These are phyloP conservation scores for Yamadazyma trypodendri DNA, from an alignment of 1,139 yeast genomes.

Conservation along the genomic window DNA sequence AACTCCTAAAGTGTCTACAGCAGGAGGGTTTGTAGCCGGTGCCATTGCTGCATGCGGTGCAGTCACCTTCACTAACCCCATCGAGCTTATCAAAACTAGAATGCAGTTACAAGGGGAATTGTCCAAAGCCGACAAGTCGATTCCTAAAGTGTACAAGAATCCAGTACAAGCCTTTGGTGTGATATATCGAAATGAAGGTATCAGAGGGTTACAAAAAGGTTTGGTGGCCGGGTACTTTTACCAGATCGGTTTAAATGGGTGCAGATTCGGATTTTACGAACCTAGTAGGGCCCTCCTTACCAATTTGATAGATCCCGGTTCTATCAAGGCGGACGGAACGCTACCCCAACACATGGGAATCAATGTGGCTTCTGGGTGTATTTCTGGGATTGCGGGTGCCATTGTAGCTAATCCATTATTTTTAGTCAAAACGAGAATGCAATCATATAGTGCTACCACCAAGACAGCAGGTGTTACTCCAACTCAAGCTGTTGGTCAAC, in stretches of 20 bases:
- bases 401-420: slow-evolving; percentile 87
- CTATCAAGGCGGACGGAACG: slow-evolving; percentile 32
- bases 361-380: slow-evolving; percentile 79
- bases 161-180: slow-evolving; percentile 80
- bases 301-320: slow-evolving; percentile 50
- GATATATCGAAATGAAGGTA: slow-evolving; percentile 80
- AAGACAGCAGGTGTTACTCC: slow-evolving; percentile 20
- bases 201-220: slow-evolving; percentile 87
- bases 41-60: slow-evolving; percentile 98
- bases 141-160: slow-evolving; percentile 65
- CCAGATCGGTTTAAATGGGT: slow-evolving; percentile 89
- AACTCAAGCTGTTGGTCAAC: slow-evolving; percentile 73
- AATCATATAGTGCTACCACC: slow-evolving; percentile 53
- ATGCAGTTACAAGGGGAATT: slow-evolving; percentile 97
- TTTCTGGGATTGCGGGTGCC: slow-evolving; percentile 90
- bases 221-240: slow-evolving; percentile 78
- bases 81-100: slow-evolving; percentile 89
- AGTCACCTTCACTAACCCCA: slow-evolving; percentile 93
- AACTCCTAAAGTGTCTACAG: slow-evolving; percentile 47
- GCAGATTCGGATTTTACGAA: slow-evolving; percentile 90
- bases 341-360: slow-evolving; percentile 60
- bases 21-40: slow-evolving; percentile 90
- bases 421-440: slow-evolving; percentile 93
- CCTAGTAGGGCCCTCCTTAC: slow-evolving; percentile 72
- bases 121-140: slow-evolving; percentile 46